These are phyloP conservation scores for Fraxinus americana DNA, from an alignment of 257 asterid species.

Conservation along the genomic window DNA sequence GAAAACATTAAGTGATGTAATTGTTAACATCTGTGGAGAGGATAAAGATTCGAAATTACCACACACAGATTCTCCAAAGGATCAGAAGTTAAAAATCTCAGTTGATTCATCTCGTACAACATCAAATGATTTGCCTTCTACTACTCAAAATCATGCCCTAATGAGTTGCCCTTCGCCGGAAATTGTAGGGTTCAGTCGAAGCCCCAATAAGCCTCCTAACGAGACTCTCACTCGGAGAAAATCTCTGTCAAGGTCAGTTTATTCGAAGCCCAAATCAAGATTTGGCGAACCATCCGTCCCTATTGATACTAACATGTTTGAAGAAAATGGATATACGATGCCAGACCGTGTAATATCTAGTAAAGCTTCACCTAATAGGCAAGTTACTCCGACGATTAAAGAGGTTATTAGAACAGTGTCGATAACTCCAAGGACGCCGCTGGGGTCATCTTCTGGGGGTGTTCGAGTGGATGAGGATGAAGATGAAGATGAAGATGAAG, in stretches of 20 bases:
- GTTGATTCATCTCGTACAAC: conserved; percentile 41
- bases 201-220: conserved; percentile 69
- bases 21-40: conserved; percentile 51
- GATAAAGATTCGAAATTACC: conserved; percentile 42
- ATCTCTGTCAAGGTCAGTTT: conserved; percentile 61
- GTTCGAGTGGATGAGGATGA: conserved; percentile 59
- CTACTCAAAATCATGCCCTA: conserved; percentile 38
- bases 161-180: conserved; percentile 58
- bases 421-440: conserved; percentile 61
- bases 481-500: too few relatives aligned
- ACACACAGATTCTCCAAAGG: conserved; percentile 32
- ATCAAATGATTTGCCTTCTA: conserved; percentile 36
- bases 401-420: conserved; percentile 43
- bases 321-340: conserved; percentile 30
- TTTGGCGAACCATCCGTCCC: conserved; percentile 71
- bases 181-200: conserved; percentile 39
- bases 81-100: conserved; percentile 27
- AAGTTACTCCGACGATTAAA: conserved; percentile 25
- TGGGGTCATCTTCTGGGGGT: conserved; percentile 59
- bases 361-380: conserved; percentile 49
- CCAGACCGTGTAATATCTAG: conserved; percentile 44
- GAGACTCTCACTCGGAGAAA: conserved; percentile 57
- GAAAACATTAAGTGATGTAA: conserved; percentile 45
- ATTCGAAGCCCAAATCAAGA: conserved; percentile 81
- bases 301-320: conserved; percentile 39